Base-by-base conservation (phyloP, 371 early-diverging fungal genomes). In the Syncephalastrum racemosum region DNA sequence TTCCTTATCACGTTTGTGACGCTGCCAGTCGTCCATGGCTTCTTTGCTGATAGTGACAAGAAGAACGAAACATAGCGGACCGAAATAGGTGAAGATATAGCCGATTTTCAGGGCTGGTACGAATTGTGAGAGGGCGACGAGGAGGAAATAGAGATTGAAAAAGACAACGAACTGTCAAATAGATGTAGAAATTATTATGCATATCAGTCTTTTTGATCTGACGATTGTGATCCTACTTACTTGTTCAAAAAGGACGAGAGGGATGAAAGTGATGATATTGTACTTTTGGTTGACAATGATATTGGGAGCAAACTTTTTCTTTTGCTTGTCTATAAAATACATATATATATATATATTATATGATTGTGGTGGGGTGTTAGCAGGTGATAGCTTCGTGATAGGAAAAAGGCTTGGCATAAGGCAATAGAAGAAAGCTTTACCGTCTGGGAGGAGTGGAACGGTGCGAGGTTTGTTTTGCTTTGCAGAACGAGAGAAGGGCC, bases 271-370 rank as follows among this genome's bases (percentile, higher is more conserved):
- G 44, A 92, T 61, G 13, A 93, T 48, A 58, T 85, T 92, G 83
- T 99, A 99, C 73, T 97, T 99, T 80, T 98, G 97, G 73, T 99
- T 99, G 50, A 90, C 73, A 27, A 99, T 90, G 42, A 90, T 82
- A 71, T 99, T 99, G 15, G 90, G 87, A 24, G 90, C 71, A 68
- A 78, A 90, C 58, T 69, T 77, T 27, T 70, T 75, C 63, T 84
- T 83, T 54, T 75, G 70, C 59, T 81, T 80, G 56, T 77, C 82
- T 85, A 55, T 41, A 25, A 14, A 16, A 43, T n/a, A n/a, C n/a
- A n/a, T n/a, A n/a, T n/a, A n/a, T 8, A 31, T 25, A 25, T 8
- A 31, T 31, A 31, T 0, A 31, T 2, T 1, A 31, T 12, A 2
- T 8, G 10, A 2, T 2, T 12, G 3, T 0, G 36, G 36, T n/a